phyloP scores from a whole-genome alignment of 805 yeast genomes.

The Metschnikowia peoriensis region DNA sequence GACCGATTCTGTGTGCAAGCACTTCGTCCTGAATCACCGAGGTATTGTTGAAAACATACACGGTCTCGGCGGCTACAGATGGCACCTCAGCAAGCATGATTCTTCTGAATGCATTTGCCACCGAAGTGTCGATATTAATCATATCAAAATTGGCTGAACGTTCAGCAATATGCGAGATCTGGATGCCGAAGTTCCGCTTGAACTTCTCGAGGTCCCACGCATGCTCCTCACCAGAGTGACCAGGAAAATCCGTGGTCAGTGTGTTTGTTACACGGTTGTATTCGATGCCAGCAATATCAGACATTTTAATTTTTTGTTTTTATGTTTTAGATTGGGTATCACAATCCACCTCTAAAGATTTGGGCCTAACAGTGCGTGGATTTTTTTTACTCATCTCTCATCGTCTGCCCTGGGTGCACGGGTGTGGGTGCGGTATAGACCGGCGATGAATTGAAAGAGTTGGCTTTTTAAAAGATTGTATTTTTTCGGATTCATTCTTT shows the following conservation, averaged over 20 bases:
- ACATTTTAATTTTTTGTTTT: conserved; percentile 6
- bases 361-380: background rate
- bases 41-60: conserved; percentile 88
- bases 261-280: conserved; percentile 90
- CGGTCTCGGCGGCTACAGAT: conserved; percentile 90
- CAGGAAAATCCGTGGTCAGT: conserved; percentile 89
- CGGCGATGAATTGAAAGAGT: background rate
- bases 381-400: conserved; percentile 12
- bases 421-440: conserved; percentile 4
- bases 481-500: background rate
- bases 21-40: conserved; percentile 98
- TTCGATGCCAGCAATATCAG: conserved; percentile 78
- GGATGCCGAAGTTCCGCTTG: conserved; percentile 62
- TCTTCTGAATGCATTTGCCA: conserved; percentile 95
- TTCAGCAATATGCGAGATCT: conserved; percentile 62
- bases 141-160: conserved; percentile 84
- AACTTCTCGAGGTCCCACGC: conserved; percentile 86
- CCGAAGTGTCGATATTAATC: conserved; percentile 81
- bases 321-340: background rate
- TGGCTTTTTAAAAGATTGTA: background rate
- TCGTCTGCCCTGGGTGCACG: conserved; percentile 10
- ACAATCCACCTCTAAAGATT: background rate
- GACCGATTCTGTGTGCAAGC: conserved; percentile 90
- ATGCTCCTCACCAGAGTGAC: conserved; percentile 64
- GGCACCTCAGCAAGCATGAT: conserved; percentile 98